Evolutionary conservation across 2,329 filamentous ascomycete genomes (phyloP).

Genomic region (Colletotrichum limetticola): DNA sequence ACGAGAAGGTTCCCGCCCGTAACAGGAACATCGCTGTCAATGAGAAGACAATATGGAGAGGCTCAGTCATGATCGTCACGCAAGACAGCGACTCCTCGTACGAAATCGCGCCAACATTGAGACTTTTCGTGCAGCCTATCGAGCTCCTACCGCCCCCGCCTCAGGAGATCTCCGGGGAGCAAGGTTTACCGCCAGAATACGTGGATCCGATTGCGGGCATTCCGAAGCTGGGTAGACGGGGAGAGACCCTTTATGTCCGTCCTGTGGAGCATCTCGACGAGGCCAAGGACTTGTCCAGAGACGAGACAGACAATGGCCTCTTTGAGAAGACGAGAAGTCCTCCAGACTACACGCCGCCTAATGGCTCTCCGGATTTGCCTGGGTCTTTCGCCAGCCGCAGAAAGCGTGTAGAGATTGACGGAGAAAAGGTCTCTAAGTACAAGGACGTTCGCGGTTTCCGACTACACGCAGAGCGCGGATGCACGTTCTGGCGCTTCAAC

Average conservation of each 20-base stretch:
- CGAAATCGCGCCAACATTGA: constrained; percentile 78
- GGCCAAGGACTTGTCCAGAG: constrained; percentile 78
- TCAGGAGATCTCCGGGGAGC: constrained; percentile 71
- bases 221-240: constrained; percentile 84
- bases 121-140: constrained; percentile 88
- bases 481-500: constrained; percentile 98
- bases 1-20: constrained; percentile 62
- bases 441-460: constrained; percentile 85
- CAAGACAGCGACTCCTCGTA: constrained; percentile 86
- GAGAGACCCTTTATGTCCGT: constrained; percentile 87
- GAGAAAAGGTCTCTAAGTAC: constrained; percentile 83
- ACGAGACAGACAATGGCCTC: constrained; percentile 84
- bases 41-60: constrained; percentile 88
- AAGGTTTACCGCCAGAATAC: constrained; percentile 79
- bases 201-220: constrained; percentile 91
- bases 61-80: constrained; percentile 95
- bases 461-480: constrained; percentile 85
- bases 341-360: constrained; percentile 55
- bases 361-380: constrained; percentile 59
- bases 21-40: constrained; percentile 46
- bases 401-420: constrained; percentile 70
- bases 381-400: constrained; percentile 65
- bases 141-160: constrained; percentile 84
- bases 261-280: constrained; percentile 89
- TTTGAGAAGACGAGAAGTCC: constrained; percentile 76